phyloP scores from a whole-genome alignment of 176 grass and related monocot species.

The Oryza brachyantha region DNA sequence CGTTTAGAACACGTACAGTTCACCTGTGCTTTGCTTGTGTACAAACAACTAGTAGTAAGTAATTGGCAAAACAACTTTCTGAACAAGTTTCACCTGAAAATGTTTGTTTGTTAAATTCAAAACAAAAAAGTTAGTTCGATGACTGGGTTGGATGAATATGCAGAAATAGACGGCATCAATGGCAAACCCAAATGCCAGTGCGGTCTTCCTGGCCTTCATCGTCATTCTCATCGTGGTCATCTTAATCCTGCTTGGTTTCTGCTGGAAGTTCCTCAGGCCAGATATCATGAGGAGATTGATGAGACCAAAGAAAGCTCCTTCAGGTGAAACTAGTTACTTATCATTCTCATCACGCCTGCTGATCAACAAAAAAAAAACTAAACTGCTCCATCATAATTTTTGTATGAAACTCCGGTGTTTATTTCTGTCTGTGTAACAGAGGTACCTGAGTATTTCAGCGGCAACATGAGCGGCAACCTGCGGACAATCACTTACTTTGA shows the following conservation, averaged over 20 bases:
- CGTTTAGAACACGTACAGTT: no score
- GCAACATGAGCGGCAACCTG: conserved; percentile 65
- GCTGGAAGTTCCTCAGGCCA: conserved; percentile 41
- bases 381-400: background rate
- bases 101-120: background rate
- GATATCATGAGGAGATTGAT: conserved; percentile 34
- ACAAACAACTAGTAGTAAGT: background rate
- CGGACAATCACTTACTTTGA: conserved; percentile 57
- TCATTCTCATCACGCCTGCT: background rate
- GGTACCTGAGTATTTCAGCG: conserved; percentile 50
- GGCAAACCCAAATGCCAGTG: background rate
- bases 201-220: conserved; percentile 25
- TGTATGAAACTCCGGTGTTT: background rate
- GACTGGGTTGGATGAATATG: background rate
- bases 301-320: conserved; percentile 24
- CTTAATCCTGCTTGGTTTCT: conserved; percentile 35
- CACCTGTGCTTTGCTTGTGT: background rate
- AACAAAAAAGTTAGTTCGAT: no score
- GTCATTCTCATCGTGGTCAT: conserved; percentile 34
- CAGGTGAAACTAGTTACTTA: conserved; percentile 38
- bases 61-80: background rate
- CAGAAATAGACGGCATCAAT: conserved; percentile 1
- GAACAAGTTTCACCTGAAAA: background rate
- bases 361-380: background rate
- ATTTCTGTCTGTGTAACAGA: background rate